Conservation (phyloP, 2,329 filamentous ascomycete genomes). For the Hymenoscyphus scutula region DNA sequence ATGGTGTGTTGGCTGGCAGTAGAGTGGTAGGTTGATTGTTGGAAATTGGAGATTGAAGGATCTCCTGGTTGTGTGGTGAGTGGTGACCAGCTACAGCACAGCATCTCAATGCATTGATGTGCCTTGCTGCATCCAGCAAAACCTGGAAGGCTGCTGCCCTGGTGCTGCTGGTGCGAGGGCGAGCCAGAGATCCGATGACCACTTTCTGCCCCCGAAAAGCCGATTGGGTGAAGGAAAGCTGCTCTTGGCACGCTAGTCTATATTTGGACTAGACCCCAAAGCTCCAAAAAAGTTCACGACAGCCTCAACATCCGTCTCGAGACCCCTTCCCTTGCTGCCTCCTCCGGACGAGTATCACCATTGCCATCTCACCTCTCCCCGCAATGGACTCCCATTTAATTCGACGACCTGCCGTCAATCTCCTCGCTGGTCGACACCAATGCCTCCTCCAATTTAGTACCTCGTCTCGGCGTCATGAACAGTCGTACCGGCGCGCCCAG, state of each 20-base stretch:
- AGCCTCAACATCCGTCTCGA: conserved; percentile 12
- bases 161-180: background rate
- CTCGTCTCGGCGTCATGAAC: conserved; percentile 34
- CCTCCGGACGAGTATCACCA: background rate
- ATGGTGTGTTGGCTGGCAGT: background rate
- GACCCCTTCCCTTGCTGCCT: background rate
- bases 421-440: conserved; percentile 30
- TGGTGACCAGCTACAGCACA: background rate
- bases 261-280: background rate
- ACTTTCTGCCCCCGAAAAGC: background rate
- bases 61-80: background rate
- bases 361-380: conserved; percentile 8
- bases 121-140: background rate
- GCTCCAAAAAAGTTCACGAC: conserved; percentile 13
- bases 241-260: conserved; percentile 9
- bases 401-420: conserved; percentile 30
- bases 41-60: background rate
- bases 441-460: conserved; percentile 31
- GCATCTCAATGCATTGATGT: conserved; percentile 2
- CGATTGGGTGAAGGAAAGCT: background rate
- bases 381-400: conserved; percentile 35
- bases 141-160: background rate
- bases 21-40: background rate
- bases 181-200: background rate
- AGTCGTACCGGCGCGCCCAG: conserved; percentile 36